Conservation (phyloP, 108 stramenopile genomes). For the Skeletonema tropicum region DNA sequence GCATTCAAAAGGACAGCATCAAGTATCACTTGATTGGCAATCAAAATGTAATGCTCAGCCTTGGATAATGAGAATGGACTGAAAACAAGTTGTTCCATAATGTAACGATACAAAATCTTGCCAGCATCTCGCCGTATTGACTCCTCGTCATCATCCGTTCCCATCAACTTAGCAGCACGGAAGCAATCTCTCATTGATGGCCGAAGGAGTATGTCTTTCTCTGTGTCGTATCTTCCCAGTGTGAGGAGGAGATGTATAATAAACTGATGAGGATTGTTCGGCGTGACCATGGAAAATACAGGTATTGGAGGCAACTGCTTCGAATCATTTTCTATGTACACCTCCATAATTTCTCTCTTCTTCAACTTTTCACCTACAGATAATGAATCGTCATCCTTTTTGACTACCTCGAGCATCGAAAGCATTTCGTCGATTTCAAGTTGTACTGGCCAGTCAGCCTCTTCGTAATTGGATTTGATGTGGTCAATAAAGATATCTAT, state of each 20-base stretch:
- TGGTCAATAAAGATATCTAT: background rate
- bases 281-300: constrained; percentile 18
- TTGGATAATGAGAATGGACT: constrained; percentile 5
- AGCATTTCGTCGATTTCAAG: too few relatives aligned
- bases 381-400: too few relatives aligned
- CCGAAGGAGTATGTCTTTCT: constrained; percentile 8
- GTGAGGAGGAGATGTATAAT: constrained; percentile 17
- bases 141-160: background rate
- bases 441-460: too few relatives aligned
- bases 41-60: constrained; percentile 12
- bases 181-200: constrained; percentile 8
- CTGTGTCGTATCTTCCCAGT: constrained; percentile 25
- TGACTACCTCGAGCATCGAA: too few relatives aligned
- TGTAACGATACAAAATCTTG: background rate
- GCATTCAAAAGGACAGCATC: constrained; percentile 1
- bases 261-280: constrained; percentile 3
- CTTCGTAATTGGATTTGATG: too few relatives aligned
- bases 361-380: too few relatives aligned
- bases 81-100: background rate
- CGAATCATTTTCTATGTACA: background rate
- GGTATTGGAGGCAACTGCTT: background rate
- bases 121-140: background rate
- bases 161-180: background rate
- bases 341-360: too few relatives aligned
- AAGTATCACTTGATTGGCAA: background rate